Evolutionary conservation across 106 monocot species (phyloP), one percentile per base, ranked within the genome.

Genomic region (Platanthera zijinensis): DNA sequence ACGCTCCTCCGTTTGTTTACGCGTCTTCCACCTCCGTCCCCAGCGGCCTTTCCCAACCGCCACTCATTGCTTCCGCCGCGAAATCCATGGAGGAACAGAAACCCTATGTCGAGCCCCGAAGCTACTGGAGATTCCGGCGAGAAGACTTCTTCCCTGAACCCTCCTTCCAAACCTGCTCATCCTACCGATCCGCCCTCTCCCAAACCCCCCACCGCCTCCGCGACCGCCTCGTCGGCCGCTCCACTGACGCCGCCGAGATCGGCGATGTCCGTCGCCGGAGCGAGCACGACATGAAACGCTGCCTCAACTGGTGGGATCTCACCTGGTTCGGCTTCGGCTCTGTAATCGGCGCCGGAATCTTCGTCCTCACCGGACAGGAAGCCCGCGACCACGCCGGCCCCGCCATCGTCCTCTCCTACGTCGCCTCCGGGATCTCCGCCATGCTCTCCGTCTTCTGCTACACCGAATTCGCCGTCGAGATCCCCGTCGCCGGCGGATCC

Each of bases 381-480:
- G 87, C 93, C 62, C 88, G 76, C 69, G 3, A 62, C 51, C 62
- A 86, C 66, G 88, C 93, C 18, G 90, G 93, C 52, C 90, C 93
- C 22, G 86, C 93, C 59, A 86, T 93, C 51, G 68, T 88, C 69
- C 83, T 93, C 80, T 88, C 93, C 74, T 93, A 90, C 83, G 75
- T 76, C 61, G 70, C 77, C 50, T 74, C 90, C 14, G 93, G 92
- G 73, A 25, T 89, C 79, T 86, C 84, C 76, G 92, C 92, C 62
- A 73, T 92, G 78, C 86, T 92, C 32, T 89, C 92, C 69, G 87
- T 82, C 77, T 85, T 92, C 83, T 92, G 92, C 84, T 92, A 92
- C 84, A 87, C 89, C 22, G 92, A 92, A 79, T 89, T 92, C 71
- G 89, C 89, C 22, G 87, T 92, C 72, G 89, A 89, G 77, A 92